Evolutionary conservation across 2,329 filamentous ascomycete genomes (phyloP).

Genomic region (Colletotrichum orchidophilum): DNA sequence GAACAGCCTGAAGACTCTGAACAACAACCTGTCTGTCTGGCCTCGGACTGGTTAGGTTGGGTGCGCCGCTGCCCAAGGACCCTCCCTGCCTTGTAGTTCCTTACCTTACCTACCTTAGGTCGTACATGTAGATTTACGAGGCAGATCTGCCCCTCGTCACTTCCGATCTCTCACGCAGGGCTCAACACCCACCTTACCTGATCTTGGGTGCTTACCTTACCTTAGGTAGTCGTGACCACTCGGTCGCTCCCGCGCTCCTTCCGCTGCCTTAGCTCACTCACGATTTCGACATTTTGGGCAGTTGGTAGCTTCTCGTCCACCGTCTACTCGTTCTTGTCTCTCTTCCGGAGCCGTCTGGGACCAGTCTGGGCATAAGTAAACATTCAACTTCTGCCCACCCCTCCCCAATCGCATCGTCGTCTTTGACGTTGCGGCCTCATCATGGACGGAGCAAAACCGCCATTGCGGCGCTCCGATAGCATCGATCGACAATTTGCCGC

Average conservation of each 20-base stretch:
- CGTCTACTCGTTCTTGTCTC: not conserved
- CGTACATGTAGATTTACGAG: not conserved
- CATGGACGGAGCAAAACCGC: slow-evolving; percentile 22
- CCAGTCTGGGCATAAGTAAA: not conserved
- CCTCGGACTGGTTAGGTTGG: not conserved
- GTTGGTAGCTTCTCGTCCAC: not conserved
- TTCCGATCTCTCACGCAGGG: not conserved
- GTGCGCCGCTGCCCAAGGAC: not conserved
- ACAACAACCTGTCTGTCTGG: not conserved
- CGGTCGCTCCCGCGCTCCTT: slow-evolving; percentile 25
- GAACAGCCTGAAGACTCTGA: not conserved
- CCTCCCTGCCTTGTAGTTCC: too few species aligned
- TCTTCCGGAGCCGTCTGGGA: not conserved
- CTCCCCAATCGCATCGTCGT: not conserved
- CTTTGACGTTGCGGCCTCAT: too few species aligned
- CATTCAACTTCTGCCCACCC: not conserved
- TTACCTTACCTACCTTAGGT: too few species aligned
- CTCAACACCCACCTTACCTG: not conserved
- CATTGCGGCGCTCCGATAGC: slow-evolving; percentile 25
- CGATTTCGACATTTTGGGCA: not conserved
- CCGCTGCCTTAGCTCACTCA: not conserved
- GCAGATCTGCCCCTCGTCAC: not conserved
- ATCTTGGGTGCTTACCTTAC: not conserved
- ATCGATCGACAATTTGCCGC: slow-evolving; percentile 36
- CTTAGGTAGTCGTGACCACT: not conserved